These are phyloP conservation scores for Cucumis sativus DNA, from an alignment of 306 rosid genomes.

Conservation along the genomic window DNA sequence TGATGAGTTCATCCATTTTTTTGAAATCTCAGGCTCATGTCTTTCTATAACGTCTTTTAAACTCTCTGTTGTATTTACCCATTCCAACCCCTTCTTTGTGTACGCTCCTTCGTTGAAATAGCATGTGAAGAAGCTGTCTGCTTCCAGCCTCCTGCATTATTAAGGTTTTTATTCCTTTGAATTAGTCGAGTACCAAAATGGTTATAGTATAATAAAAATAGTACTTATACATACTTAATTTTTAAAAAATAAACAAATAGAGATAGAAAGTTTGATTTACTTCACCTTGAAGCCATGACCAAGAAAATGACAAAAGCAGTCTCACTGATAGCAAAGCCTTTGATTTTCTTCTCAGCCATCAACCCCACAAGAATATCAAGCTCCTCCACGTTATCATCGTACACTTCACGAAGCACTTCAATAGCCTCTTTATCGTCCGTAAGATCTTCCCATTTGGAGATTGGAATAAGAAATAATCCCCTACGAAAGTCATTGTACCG, in stretches of 20 bases:
- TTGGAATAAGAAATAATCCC: slow-evolving; percentile 50
- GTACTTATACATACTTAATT: too few relatives aligned
- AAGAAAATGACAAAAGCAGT: slow-evolving; percentile 56
- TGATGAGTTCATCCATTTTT: slow-evolving; percentile 49
- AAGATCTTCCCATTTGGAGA: slow-evolving; percentile 56
- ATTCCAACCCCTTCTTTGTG: slow-evolving; percentile 46
- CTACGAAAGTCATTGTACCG: slow-evolving; percentile 59
- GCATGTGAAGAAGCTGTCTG: slow-evolving; percentile 62
- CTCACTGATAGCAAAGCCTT: slow-evolving; percentile 67
- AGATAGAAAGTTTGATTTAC: background rate
- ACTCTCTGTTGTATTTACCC: slow-evolving; percentile 57
- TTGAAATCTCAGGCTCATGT: slow-evolving; percentile 41
- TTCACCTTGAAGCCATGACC: slow-evolving; percentile 52
- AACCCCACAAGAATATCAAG: slow-evolving; percentile 55
- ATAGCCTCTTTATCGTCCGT: slow-evolving; percentile 38
- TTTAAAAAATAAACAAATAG: too few relatives aligned
- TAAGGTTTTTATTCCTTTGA: background rate
- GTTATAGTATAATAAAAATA: too few relatives aligned
- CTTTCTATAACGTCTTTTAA: slow-evolving; percentile 55
- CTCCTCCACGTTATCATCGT: slow-evolving; percentile 59
- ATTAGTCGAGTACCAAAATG: background rate
- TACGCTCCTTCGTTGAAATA: slow-evolving; percentile 44
- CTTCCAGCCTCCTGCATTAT: slow-evolving; percentile 51
- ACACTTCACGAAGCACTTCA: slow-evolving; percentile 38
- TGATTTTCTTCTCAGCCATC: slow-evolving; percentile 60